Base-by-base conservation (phyloP, 148 eudicot species). In the Beta vulgaris region DNA sequence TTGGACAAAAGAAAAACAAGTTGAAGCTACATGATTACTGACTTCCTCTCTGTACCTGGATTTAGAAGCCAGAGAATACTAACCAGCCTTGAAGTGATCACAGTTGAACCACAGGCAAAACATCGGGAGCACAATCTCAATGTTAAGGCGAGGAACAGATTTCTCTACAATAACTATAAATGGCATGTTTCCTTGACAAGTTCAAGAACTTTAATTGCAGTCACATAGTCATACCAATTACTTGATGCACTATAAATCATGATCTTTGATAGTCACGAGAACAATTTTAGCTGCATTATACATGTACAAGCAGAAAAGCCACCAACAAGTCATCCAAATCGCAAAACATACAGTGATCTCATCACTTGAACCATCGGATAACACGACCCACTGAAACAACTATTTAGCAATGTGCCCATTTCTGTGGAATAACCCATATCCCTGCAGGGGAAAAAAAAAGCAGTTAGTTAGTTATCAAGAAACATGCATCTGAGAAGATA, bases 371-470 rank as follows among this genome's bases (percentile, higher is more conserved):
- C 31, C 23, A 6, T 6, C 18, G 44, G 40, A 75, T 75, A 37
- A 26, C 40, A 13, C 19, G 28, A 29, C 18, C 54, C 15, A 58
- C 29, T 9, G 16, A 36, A 40, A 40, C 73, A 68, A 13, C 62
- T 37, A 25, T 46, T 13, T 13, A 68, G 46, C 71, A 55, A 66
- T 58, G 44, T 7, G 12, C 19, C 68, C 34, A 57, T 46, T 28
- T 40, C 0, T 12, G 71, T 65, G 36, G 28, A 42, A 18, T 34
- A 63, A 6, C n/a, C 23, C 7, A 18, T 3, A 51, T 54, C 37
- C 53, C 60, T 44, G 74, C 60, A 77, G 16, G 60, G 16, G 60
- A 60, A 58, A 76, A 21, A 21, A 40, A 40, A 39, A 67, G 11
- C 35, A 67, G 53, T 26, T 26, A 40, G 15, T 0, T 21, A 8